phyloP scores from a whole-genome alignment of 306 rosid species.

The Castanea mollissima region DNA sequence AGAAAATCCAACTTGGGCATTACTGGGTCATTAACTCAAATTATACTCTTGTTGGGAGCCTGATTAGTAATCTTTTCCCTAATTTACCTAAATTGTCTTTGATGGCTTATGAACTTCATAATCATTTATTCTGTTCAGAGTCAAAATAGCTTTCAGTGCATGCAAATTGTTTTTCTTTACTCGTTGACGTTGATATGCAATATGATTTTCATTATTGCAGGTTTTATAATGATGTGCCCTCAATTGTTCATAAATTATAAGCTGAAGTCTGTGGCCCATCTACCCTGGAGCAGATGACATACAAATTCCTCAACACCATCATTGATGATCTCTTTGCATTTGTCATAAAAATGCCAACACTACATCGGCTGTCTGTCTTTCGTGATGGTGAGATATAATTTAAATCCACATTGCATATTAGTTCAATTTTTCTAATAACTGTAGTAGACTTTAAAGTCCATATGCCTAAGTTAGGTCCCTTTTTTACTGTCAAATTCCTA shows the following conservation, averaged over 20 bases:
- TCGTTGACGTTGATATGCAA: neutral
- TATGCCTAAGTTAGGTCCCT: too few species aligned
- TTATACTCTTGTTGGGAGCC: neutral
- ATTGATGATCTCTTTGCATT: conserved; percentile 97
- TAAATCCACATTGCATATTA: neutral
- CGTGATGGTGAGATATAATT: conserved; percentile 78
- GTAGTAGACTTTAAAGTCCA: too few species aligned
- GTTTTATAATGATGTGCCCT: conserved; percentile 99
- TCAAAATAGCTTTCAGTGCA: neutral
- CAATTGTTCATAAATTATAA: conserved; percentile 96
- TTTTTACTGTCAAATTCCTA: neutral
- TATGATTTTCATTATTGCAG: conserved; percentile 36
- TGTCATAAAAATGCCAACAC: conserved; percentile 95
- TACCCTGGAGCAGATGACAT: conserved; percentile 99
- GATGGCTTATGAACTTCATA: neutral
- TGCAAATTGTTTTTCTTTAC: neutral
- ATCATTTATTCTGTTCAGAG: neutral
- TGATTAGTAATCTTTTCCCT: neutral
- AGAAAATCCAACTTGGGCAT: neutral
- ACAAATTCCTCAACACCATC: conserved; percentile 98
- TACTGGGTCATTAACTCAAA: neutral
- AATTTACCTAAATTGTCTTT: neutral
- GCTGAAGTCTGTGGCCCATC: conserved; percentile 98
- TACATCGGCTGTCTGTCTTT: conserved; percentile 96
- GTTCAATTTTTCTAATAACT: neutral